Evolutionary conservation across 2,329 filamentous ascomycete species (phyloP).

Genomic region (Ophiostoma ulmi): DNA sequence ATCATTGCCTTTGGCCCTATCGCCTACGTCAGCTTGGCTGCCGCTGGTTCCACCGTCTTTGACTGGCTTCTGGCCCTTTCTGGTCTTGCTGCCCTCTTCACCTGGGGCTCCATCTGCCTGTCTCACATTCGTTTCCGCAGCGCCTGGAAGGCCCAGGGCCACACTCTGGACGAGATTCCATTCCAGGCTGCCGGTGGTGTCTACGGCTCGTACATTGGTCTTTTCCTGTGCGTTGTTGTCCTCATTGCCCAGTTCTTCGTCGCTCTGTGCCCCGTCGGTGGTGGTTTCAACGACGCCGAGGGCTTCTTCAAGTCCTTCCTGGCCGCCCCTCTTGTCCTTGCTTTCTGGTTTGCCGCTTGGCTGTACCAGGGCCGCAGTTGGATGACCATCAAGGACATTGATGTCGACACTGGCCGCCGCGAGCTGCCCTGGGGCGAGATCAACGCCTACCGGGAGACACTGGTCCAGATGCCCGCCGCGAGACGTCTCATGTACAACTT

Average conservation of each 20-base stretch:
- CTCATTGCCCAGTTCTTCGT: conserved; percentile 50
- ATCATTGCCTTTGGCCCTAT: conserved; percentile 48
- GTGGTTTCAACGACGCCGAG: conserved; percentile 36
- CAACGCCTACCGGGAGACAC: conserved; percentile 22
- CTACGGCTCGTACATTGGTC: conserved; percentile 59
- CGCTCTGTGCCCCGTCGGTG: conserved; percentile 35
- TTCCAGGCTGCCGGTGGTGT: conserved; percentile 59
- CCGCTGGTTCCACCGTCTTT: conserved; percentile 49
- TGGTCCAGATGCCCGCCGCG: conserved; percentile 26
- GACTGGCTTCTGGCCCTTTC: conserved; percentile 63
- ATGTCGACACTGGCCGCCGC: conserved; percentile 60
- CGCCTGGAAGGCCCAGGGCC: conserved; percentile 59
- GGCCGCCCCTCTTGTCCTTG: conserved; percentile 49
- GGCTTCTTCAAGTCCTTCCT: conserved; percentile 53
- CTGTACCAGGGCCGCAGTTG: conserved; percentile 60
- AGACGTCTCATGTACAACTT: conserved; percentile 24
- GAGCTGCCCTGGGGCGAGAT: conserved; percentile 55
- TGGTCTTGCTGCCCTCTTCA: conserved; percentile 60
- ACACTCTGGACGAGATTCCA: conserved; percentile 60
- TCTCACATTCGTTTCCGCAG: conserved; percentile 64
- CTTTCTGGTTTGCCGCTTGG: conserved; percentile 53
- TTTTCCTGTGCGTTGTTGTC: conserved; percentile 53
- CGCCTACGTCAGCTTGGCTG: conserved; percentile 45
- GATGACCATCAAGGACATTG: conserved; percentile 55
- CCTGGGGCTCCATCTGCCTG: conserved; percentile 64